A percentile compares a stretch with the other conserved stretches of the same genome.
Evolutionary conservation across 345 rosid species (phyloP).

Genomic region (Eucalyptus erythrocorys): DNA sequence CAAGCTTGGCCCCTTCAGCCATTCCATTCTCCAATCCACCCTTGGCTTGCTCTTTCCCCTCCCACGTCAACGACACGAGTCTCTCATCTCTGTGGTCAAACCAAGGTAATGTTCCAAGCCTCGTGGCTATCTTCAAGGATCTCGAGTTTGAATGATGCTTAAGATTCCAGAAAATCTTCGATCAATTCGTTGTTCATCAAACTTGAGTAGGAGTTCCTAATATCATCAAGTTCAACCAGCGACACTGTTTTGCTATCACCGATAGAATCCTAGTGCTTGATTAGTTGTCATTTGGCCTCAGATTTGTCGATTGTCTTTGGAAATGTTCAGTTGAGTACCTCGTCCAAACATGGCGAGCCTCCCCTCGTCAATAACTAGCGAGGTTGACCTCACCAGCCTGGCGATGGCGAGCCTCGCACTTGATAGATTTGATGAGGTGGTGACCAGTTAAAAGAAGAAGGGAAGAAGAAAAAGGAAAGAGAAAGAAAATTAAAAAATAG

Average conservation of each 20-base stretch:
- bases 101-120: not conserved
- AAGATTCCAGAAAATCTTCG: not conserved
- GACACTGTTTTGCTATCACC: not conserved
- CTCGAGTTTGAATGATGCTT: not conserved
- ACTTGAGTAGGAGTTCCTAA: not conserved
- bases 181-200: not conserved
- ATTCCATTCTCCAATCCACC: not conserved
- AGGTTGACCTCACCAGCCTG: not conserved
- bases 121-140: not conserved
- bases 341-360: not conserved
- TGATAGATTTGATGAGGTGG: not conserved
- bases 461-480: no score
- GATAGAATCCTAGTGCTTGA: not conserved
- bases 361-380: not conserved
- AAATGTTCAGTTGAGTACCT: not conserved
- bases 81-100: not conserved
- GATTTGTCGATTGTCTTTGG: not conserved
- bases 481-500: rapidly evolving
- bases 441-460: not conserved
- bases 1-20: not conserved
- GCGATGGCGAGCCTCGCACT: rapidly evolving
- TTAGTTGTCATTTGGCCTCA: not conserved
- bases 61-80: not conserved
- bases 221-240: not conserved
- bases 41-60: not conserved